Evolutionary conservation across 768 basidiomycete species (phyloP).

Genomic region (Tricholoma furcatifolium): DNA sequence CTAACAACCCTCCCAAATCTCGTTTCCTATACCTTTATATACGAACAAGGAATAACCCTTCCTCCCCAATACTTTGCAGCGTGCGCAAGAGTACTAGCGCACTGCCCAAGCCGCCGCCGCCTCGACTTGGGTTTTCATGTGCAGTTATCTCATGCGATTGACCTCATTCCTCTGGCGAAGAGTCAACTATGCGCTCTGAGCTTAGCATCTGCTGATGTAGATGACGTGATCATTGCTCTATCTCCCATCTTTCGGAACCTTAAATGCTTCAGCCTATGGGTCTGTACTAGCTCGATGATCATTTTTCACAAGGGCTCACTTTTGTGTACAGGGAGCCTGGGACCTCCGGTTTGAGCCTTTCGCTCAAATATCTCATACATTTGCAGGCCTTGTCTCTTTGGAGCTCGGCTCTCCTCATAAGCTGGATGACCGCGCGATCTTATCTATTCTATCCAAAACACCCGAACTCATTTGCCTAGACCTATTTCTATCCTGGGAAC

Average conservation of each 20-base stretch:
- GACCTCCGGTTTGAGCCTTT: not conserved
- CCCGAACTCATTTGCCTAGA: not conserved
- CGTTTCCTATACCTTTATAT: slow-evolving; percentile 1
- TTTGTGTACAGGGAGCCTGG: not conserved
- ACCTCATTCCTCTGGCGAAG: not conserved
- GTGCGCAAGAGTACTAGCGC: not conserved
- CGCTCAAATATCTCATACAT: not conserved
- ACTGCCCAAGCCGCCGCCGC: not conserved
- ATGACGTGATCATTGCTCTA: not conserved
- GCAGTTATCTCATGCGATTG: not conserved
- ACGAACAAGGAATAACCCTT: slow-evolving; percentile 1
- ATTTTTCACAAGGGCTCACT: not conserved
- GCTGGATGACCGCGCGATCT: not conserved
- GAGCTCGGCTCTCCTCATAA: not conserved
- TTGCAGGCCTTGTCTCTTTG: not conserved
- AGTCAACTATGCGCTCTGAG: not conserved
- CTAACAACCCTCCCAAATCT: slow-evolving; percentile 1
- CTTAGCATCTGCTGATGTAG: slow-evolving; percentile 1
- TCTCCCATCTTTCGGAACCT: not conserved
- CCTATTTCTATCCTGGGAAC: not conserved
- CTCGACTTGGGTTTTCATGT: slow-evolving; percentile 3
- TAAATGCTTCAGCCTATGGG: not conserved
- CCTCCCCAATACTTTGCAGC: not conserved
- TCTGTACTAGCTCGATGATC: not conserved
- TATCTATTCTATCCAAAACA: not conserved